These are phyloP conservation scores for Brassica carinata DNA, from an alignment of 345 rosid genomes.

Conservation along the genomic window DNA sequence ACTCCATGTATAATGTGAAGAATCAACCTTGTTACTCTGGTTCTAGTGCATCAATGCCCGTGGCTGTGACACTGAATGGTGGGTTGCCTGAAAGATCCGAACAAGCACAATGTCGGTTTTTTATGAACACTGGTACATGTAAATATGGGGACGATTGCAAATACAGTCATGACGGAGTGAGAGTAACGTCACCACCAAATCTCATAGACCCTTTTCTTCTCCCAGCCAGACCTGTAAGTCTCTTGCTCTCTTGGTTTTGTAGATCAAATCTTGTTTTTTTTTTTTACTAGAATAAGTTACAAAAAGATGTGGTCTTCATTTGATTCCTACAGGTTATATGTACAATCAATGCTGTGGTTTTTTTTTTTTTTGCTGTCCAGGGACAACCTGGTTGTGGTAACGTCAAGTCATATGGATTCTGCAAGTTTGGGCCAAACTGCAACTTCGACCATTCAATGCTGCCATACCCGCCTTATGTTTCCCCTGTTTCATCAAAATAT, in stretches of 20 bases:
- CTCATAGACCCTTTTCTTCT: slow-evolving; percentile 52
- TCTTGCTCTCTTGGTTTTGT: slow-evolving; percentile 8
- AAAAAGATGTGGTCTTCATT: background rate
- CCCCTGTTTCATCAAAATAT: slow-evolving; percentile 16
- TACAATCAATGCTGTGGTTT: slow-evolving; percentile 7
- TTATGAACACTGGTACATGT: slow-evolving; percentile 74
- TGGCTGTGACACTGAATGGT: slow-evolving; percentile 36
- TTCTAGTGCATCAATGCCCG: slow-evolving; percentile 43
- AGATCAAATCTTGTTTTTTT: background rate
- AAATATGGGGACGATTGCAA: slow-evolving; percentile 79
- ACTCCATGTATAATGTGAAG: slow-evolving; percentile 47
- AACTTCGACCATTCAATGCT: slow-evolving; percentile 66
- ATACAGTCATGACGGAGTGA: slow-evolving; percentile 72
- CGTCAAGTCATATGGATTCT: slow-evolving; percentile 63
- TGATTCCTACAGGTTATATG: background rate
- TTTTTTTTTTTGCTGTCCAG: slow-evolving; percentile 39
- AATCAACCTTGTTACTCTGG: slow-evolving; percentile 50
- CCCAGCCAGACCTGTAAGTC: slow-evolving; percentile 74
- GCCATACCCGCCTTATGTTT: slow-evolving; percentile 45
- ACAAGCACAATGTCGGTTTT: slow-evolving; percentile 72
- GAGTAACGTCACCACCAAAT: slow-evolving; percentile 46
- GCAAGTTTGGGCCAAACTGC: slow-evolving; percentile 78
- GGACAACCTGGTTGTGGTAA: slow-evolving; percentile 69
- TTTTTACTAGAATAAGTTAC: background rate
- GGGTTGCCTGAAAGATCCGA: slow-evolving; percentile 62